Percentiles rank a stretch among this genome's conserved stretches.
These are phyloP conservation scores for Lactarius trivialis DNA, from an alignment of 768 basidiomycete genomes.

Conservation along the genomic window DNA sequence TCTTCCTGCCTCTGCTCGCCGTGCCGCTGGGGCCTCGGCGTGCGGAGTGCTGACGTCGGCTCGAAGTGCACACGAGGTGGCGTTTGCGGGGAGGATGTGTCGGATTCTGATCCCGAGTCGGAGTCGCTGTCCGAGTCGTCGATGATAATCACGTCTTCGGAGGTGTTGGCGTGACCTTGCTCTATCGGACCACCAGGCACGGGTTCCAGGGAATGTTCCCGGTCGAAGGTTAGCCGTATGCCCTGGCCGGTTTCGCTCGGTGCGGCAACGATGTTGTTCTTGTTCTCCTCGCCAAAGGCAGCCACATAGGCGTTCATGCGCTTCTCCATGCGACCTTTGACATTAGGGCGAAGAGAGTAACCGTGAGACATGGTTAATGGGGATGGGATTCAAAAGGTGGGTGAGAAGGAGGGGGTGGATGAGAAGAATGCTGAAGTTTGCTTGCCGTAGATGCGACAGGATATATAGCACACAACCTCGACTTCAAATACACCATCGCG, in stretches of 20 bases:
- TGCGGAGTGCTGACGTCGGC: background rate
- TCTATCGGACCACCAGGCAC: background rate
- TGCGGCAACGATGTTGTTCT: background rate
- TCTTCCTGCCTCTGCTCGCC: background rate
- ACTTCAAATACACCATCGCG: background rate
- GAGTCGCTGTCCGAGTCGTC: background rate
- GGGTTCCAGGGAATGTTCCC: slow-evolving; percentile 3
- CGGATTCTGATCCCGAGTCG: background rate
- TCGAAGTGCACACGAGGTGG: background rate
- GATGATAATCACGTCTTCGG: background rate
- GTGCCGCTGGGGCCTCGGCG: background rate
- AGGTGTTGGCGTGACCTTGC: background rate
- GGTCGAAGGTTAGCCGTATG: background rate
- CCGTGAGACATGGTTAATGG: slow-evolving; percentile 1
- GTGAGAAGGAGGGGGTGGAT: background rate
- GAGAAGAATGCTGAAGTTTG: background rate
- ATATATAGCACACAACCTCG: background rate
- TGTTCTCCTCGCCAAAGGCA: slow-evolving; percentile 4
- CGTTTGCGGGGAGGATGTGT: background rate
- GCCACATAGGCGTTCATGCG: slow-evolving; percentile 4
- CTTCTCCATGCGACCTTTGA: background rate
- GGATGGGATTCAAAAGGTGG: background rate
- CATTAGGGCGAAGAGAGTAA: slow-evolving; percentile 10
- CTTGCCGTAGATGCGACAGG: background rate
- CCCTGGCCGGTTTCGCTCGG: slow-evolving; percentile 7